phyloP scores from a whole-genome alignment of 495 filamentous ascomycete genomes.

The Daldinia bambusicola region DNA sequence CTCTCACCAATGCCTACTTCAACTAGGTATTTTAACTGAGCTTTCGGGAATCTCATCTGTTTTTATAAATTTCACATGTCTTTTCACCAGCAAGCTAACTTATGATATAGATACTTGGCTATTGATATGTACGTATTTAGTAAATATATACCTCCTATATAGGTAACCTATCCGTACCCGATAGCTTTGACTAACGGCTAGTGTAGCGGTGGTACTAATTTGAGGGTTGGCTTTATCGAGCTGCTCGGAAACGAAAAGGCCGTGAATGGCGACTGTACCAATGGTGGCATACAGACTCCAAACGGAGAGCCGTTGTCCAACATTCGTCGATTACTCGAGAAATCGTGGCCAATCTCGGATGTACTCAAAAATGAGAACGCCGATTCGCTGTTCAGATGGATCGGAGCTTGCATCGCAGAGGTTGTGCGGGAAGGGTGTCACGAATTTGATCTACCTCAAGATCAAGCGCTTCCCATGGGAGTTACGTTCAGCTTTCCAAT shows the following conservation, averaged over 20 bases:
- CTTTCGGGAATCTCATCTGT: not conserved
- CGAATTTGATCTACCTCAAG: constrained; percentile 42
- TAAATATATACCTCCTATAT: not conserved
- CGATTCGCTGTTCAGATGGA: constrained; percentile 81
- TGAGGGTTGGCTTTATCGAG: constrained; percentile 82
- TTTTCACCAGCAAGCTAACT: constrained; percentile 32
- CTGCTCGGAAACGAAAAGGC: constrained; percentile 61
- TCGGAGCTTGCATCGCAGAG: constrained; percentile 78
- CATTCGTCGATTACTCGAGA: constrained; percentile 71
- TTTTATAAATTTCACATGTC: not conserved
- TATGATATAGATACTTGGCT: constrained; percentile 67
- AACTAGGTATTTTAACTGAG: too few relatives aligned
- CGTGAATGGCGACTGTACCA: constrained; percentile 26
- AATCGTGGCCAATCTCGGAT: constrained; percentile 81
- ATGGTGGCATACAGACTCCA: constrained; percentile 6
- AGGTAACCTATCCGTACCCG: not conserved
- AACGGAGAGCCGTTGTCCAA: constrained; percentile 49
- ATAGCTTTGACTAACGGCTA: constrained; percentile 20
- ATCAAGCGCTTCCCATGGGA: constrained; percentile 72
- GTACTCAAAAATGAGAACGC: constrained; percentile 80
- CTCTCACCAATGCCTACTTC: not conserved
- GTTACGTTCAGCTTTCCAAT: constrained; percentile 91
- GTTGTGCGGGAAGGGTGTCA: constrained; percentile 66
- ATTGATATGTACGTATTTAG: constrained; percentile 72
- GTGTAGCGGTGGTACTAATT: constrained; percentile 75